Percentiles rank a stretch among this genome's conserved stretches.
These are phyloP conservation scores for Colletotrichum eleusines DNA, from an alignment of 2,329 filamentous ascomycete genomes.

Conservation along the genomic window DNA sequence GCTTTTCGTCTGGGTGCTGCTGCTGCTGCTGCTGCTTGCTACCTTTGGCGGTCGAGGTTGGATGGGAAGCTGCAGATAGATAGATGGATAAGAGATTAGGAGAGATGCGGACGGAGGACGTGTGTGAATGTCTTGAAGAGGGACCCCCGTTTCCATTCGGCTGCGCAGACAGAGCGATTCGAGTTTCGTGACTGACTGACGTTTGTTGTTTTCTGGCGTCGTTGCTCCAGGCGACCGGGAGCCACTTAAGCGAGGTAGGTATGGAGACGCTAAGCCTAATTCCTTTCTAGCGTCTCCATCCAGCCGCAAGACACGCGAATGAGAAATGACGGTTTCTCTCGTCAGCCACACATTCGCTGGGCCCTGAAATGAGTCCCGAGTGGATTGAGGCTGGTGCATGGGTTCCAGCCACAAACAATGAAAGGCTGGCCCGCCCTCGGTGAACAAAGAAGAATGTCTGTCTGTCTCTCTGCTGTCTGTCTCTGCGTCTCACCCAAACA, in stretches of 20 bases:
- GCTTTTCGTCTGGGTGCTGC: background rate
- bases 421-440: background rate
- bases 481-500: background rate
- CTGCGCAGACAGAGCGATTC: background rate
- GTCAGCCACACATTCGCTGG: constrained; percentile 6
- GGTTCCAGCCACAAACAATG: constrained; percentile 35
- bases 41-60: constrained; percentile 2
- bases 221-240: constrained; percentile 42
- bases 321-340: background rate
- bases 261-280: constrained; percentile 2
- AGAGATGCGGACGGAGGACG: constrained; percentile 1
- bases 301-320: background rate
- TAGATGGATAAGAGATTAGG: constrained; percentile 40
- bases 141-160: constrained; percentile 14
- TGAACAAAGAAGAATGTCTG: constrained; percentile 6
- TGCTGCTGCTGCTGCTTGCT: background rate
- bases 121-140: constrained; percentile 26
- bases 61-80: constrained; percentile 35
- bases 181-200: constrained; percentile 28
- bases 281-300: no score
- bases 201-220: constrained; percentile 41
- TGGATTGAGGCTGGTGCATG: background rate
- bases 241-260: constrained; percentile 35
- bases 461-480: background rate
- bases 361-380: background rate